Evolutionary conservation across 176 grass and related monocot species (phyloP).

Genomic region (Triticum turgidum): DNA sequence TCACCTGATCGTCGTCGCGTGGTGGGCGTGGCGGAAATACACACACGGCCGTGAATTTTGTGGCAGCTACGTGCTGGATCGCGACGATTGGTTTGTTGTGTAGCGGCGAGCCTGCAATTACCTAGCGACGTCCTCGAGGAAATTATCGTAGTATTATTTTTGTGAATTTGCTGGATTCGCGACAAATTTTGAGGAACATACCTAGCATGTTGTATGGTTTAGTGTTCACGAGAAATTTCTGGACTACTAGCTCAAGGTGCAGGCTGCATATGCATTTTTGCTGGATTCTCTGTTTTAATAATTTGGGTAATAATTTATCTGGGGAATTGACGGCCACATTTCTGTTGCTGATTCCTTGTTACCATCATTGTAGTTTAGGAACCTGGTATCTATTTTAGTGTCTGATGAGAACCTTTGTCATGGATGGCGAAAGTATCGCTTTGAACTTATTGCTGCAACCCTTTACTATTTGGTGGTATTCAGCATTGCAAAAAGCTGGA

Average conservation of each 20-base stretch:
- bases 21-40: background rate
- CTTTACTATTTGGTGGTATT: background rate
- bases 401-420: background rate
- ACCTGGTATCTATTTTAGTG: background rate
- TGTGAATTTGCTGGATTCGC: background rate
- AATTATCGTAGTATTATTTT: background rate
- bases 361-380: background rate
- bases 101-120: background rate
- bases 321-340: background rate
- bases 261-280: background rate
- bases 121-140: background rate
- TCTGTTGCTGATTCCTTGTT: background rate
- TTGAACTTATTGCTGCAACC: background rate
- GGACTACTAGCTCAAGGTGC: background rate
- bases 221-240: slow-evolving; percentile 1
- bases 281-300: background rate
- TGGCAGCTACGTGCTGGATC: background rate
- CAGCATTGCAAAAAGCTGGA: background rate
- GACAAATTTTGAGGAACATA: background rate
- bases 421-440: background rate
- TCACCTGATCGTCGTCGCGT: background rate
- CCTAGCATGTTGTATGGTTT: background rate
- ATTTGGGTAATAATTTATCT: background rate
- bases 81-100: background rate
- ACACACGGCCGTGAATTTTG: background rate